Conservation (phyloP, 108 stramenopile genomes). For the Heterococcus sp. region DNA sequence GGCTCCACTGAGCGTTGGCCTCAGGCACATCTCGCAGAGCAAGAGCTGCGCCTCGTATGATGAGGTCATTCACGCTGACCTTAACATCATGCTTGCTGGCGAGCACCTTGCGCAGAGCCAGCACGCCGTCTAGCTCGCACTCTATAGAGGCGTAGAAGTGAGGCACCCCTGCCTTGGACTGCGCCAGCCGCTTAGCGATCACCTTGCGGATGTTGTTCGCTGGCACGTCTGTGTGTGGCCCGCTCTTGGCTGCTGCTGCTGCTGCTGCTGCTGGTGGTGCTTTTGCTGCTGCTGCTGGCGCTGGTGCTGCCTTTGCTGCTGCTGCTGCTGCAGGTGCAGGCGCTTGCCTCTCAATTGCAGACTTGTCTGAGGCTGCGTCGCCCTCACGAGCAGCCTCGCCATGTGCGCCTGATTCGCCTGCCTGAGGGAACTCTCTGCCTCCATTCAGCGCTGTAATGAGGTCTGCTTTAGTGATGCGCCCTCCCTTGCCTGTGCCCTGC, state of each 20-base stretch:
- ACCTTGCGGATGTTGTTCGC: constrained; percentile 79
- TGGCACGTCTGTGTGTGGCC: constrained; percentile 38
- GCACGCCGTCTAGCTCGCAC: constrained; percentile 76
- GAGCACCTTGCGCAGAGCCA: constrained; percentile 75
- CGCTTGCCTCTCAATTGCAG: no score
- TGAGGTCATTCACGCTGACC: constrained; percentile 91
- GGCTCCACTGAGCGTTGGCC: constrained; percentile 67
- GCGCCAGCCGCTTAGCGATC: constrained; percentile 87
- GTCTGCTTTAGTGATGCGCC: constrained; percentile 83
- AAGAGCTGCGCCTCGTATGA: constrained; percentile 91
- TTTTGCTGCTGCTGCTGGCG: constrained; percentile 45
- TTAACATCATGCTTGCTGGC: constrained; percentile 69
- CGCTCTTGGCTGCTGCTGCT: constrained; percentile 38
- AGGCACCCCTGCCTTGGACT: constrained; percentile 90
- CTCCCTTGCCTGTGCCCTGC: constrained; percentile 75
- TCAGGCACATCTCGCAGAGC: constrained; percentile 93
- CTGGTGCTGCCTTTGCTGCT: constrained; percentile 29
- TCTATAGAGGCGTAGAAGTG: constrained; percentile 91
- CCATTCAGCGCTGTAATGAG: constrained; percentile 67
- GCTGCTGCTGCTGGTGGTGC: constrained; percentile 47
- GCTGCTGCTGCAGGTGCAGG: constrained; percentile 51
- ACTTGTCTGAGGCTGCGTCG: neutral
- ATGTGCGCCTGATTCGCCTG: neutral
- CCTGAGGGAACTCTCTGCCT: constrained; percentile 26
- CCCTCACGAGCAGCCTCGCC: neutral